A percentile compares a stretch with the other conserved stretches of the same genome.
Evolutionary conservation across 1,139 yeast genomes (phyloP).

Genomic region (Sugiyamaella sp.): DNA sequence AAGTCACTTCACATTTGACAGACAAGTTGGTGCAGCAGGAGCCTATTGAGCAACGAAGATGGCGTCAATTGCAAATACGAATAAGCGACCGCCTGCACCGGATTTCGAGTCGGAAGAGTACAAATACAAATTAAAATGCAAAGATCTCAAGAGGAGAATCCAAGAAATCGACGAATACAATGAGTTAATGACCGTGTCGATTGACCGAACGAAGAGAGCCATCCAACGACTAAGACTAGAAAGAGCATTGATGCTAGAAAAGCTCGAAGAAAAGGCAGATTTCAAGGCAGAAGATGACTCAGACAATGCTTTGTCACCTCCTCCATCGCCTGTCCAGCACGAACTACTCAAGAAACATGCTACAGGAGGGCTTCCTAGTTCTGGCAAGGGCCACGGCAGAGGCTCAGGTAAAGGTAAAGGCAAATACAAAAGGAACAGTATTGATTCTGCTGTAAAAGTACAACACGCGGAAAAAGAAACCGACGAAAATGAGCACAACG

Average conservation of each 20-base stretch:
- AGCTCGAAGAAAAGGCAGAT: slow-evolving; percentile 58
- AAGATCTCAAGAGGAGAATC: slow-evolving; percentile 71
- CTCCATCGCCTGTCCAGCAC: slow-evolving; percentile 35
- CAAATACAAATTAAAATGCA: slow-evolving; percentile 60
- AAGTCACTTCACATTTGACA: no score
- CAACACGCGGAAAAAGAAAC: not conserved
- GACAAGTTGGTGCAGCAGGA: no score
- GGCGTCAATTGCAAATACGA: not conserved
- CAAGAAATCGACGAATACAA: slow-evolving; percentile 77
- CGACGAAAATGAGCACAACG: slow-evolving; percentile 8
- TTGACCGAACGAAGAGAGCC: slow-evolving; percentile 75
- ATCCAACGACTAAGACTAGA: slow-evolving; percentile 82
- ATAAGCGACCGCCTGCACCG: slow-evolving; percentile 1
- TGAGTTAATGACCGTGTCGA: slow-evolving; percentile 74
- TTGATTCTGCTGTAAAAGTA: not conserved
- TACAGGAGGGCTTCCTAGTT: slow-evolving; percentile 3
- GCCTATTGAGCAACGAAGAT: not conserved
- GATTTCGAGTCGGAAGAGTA: slow-evolving; percentile 33
- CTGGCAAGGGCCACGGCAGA: slow-evolving; percentile 9
- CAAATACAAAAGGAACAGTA: not conserved
- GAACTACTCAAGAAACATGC: slow-evolving; percentile 22
- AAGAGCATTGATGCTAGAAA: slow-evolving; percentile 75
- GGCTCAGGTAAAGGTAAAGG: slow-evolving; percentile 6
- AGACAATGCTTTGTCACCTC: slow-evolving; percentile 40
- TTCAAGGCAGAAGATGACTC: slow-evolving; percentile 36